phyloP scores from a whole-genome alignment of 495 filamentous ascomycete genomes.

The Beverwykella pulmonaria region DNA sequence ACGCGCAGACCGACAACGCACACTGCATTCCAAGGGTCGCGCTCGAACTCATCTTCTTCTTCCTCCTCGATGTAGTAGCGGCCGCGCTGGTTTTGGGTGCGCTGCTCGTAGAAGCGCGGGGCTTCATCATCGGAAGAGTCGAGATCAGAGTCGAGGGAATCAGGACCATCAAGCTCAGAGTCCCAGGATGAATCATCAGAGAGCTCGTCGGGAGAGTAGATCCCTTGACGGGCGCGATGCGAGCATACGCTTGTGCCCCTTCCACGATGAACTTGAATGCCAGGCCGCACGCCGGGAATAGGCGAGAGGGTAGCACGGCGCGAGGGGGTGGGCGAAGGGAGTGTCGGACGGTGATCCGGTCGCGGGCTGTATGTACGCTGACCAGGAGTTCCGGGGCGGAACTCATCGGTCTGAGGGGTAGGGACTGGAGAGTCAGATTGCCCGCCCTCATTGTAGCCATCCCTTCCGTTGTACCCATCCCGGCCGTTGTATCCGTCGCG shows the following conservation, averaged over 20 bases:
- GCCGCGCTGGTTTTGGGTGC: not conserved
- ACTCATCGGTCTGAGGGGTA: slow-evolving; percentile 27
- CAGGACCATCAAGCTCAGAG: slow-evolving; percentile 43
- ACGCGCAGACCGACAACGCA: slow-evolving; percentile 78
- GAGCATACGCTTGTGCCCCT: slow-evolving; percentile 26
- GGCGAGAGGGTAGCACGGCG: slow-evolving; percentile 38
- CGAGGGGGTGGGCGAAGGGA: slow-evolving; percentile 26
- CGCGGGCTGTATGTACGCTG: slow-evolving; percentile 35
- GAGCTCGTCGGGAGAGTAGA: slow-evolving; percentile 23
- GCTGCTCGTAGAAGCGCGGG: slow-evolving; percentile 19
- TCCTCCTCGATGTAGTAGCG: slow-evolving; percentile 24
- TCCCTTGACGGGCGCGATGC: slow-evolving; percentile 18
- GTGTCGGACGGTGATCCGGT: slow-evolving; percentile 17
- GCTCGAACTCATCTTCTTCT: slow-evolving; percentile 41
- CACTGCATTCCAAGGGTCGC: slow-evolving; percentile 82
- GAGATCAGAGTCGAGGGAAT: slow-evolving; percentile 30
- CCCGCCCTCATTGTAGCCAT: slow-evolving; percentile 32
- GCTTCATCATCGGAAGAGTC: slow-evolving; percentile 16
- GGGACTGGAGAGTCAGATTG: slow-evolving; percentile 29
- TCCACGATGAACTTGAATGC: slow-evolving; percentile 30
- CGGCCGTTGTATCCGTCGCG: not conserved
- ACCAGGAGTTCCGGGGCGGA: slow-evolving; percentile 31
- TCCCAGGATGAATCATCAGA: slow-evolving; percentile 46
- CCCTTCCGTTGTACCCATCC: slow-evolving; percentile 30
- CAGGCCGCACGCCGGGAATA: slow-evolving; percentile 34